Evolutionary conservation across 805 yeast genomes (phyloP).

Genomic region (Nakazawaea ernobii): DNA sequence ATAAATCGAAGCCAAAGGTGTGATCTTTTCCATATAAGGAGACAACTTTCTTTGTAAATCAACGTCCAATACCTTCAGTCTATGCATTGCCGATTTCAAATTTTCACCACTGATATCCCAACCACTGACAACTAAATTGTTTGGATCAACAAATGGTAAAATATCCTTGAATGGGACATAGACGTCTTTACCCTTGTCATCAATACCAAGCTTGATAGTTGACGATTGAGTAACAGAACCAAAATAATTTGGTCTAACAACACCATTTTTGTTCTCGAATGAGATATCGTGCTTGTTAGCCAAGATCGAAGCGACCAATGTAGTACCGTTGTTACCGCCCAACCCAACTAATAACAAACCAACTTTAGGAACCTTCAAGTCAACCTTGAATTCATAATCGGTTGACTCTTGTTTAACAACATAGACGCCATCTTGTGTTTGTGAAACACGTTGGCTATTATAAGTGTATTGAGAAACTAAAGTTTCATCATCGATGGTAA

Average conservation of each 20-base stretch:
- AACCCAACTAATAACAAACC: slow-evolving; percentile 90
- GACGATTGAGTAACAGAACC: slow-evolving; percentile 95
- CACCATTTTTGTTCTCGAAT: slow-evolving; percentile 81
- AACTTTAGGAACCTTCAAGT: slow-evolving; percentile 72
- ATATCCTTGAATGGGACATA: slow-evolving; percentile 89
- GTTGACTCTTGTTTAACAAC: slow-evolving; percentile 64
- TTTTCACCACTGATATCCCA: slow-evolving; percentile 85
- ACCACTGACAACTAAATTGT: slow-evolving; percentile 85
- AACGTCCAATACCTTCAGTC: slow-evolving; percentile 82
- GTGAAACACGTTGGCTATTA: slow-evolving; percentile 69
- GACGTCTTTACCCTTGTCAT: slow-evolving; percentile 73
- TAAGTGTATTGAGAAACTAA: slow-evolving; percentile 61
- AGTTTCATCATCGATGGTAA: slow-evolving; percentile 42
- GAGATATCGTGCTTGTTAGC: slow-evolving; percentile 77
- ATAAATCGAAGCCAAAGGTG: slow-evolving; percentile 80
- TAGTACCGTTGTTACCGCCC: slow-evolving; percentile 96
- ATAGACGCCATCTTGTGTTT: slow-evolving; percentile 43
- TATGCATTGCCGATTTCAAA: slow-evolving; percentile 71
- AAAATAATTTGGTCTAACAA: slow-evolving; percentile 66
- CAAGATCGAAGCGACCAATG: slow-evolving; percentile 75
- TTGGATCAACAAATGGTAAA: slow-evolving; percentile 85
- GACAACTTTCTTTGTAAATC: slow-evolving; percentile 75
- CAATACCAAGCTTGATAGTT: slow-evolving; percentile 85
- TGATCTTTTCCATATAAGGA: slow-evolving; percentile 52
- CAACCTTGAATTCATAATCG: slow-evolving; percentile 83